These are phyloP conservation scores for Pichia cactophila DNA, from an alignment of 1,139 yeast species.

Conservation along the genomic window DNA sequence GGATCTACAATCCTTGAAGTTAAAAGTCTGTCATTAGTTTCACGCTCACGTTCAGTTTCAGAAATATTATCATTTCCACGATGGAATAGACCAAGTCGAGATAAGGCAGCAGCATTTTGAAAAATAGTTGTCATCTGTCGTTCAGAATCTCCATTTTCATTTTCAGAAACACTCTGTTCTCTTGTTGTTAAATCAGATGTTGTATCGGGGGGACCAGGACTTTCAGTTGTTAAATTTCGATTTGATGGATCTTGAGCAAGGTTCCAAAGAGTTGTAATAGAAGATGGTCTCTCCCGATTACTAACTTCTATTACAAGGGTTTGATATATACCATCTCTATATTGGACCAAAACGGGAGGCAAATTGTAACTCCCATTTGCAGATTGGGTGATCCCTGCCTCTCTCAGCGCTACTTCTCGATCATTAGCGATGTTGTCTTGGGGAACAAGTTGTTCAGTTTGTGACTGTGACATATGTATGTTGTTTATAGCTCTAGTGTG, in stretches of 20 bases:
- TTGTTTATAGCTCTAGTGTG: neutral
- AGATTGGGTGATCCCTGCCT: slow-evolving; percentile 16
- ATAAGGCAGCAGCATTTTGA: neutral
- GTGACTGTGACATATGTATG: slow-evolving; percentile 1
- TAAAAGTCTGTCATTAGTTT: neutral
- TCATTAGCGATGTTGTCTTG: neutral
- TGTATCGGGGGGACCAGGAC: neutral
- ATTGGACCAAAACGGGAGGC: slow-evolving; percentile 24
- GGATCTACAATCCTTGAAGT: neutral
- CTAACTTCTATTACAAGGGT: slow-evolving; percentile 26
- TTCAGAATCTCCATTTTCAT: neutral
- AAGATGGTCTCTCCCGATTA: slow-evolving; percentile 3
- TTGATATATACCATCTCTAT: slow-evolving; percentile 24
- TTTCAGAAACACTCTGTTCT: neutral
- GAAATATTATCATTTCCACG: neutral
- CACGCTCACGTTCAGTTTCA: neutral
- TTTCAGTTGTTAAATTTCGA: neutral
- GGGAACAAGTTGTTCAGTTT: neutral
- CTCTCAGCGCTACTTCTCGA: slow-evolving; percentile 3
- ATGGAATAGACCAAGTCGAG: neutral
- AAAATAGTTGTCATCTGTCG: neutral
- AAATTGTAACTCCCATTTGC: slow-evolving; percentile 21
- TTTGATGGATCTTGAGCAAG: neutral
- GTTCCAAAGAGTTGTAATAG: neutral
- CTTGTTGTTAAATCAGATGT: neutral